Conservation (phyloP, 306 rosid species). For the Macrotyloma uniflorum region DNA sequence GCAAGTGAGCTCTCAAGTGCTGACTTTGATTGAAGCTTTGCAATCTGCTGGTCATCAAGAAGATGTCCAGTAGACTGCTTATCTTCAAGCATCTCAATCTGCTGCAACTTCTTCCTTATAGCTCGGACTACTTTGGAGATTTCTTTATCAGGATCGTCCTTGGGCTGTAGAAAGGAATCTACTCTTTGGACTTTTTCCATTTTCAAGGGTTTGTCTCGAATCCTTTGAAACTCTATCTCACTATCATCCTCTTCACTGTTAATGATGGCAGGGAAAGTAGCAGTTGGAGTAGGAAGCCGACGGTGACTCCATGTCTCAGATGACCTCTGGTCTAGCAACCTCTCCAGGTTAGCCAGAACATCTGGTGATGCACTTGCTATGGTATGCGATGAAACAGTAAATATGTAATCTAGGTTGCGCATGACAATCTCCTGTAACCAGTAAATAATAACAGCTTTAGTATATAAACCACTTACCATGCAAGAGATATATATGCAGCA, state of each 20-base stretch:
- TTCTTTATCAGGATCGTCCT: slow-evolving; percentile 55
- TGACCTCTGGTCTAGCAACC: slow-evolving; percentile 71
- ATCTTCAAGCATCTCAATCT: slow-evolving; percentile 91
- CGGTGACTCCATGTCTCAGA: slow-evolving; percentile 92
- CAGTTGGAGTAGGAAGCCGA: slow-evolving; percentile 87
- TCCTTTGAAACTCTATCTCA: slow-evolving; percentile 63
- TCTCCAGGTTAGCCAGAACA: slow-evolving; percentile 80
- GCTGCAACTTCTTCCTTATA: slow-evolving; percentile 91
- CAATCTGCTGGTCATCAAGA: slow-evolving; percentile 91
- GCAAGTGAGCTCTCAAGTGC: slow-evolving; percentile 74
- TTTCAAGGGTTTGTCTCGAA: slow-evolving; percentile 53
- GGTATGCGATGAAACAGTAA: slow-evolving; percentile 73
- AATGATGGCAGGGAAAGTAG: slow-evolving; percentile 80
- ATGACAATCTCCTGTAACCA: slow-evolving; percentile 79
- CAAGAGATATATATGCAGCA: background rate
- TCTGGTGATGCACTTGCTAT: slow-evolving; percentile 68
- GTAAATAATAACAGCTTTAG: slow-evolving; percentile 22
- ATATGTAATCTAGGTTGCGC: slow-evolving; percentile 85
- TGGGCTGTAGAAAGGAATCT: slow-evolving; percentile 73
- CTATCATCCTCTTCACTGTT: slow-evolving; percentile 88
- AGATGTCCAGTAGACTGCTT: slow-evolving; percentile 73
- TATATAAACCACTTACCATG: slow-evolving; percentile 30
- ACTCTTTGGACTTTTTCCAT: slow-evolving; percentile 51
- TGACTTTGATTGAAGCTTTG: slow-evolving; percentile 74
- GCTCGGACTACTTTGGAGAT: slow-evolving; percentile 69